A percentile compares a stretch with the other conserved stretches of the same genome.
Evolutionary conservation across 2,329 filamentous ascomycete genomes (phyloP).

Genomic region (Neonectria neomacrospora): DNA sequence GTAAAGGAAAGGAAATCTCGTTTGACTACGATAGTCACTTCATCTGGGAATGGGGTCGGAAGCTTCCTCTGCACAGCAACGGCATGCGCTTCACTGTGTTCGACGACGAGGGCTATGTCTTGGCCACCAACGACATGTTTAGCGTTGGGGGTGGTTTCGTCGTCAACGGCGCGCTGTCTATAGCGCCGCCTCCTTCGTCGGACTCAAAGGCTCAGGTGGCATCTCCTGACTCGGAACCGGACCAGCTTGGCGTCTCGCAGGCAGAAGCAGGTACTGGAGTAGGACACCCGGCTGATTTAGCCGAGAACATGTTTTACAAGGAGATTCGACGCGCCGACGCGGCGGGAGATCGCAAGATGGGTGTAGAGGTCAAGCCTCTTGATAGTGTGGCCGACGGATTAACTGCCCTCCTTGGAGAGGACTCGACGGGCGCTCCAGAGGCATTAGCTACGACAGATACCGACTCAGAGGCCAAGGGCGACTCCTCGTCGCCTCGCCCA

Average conservation of each 20-base stretch:
- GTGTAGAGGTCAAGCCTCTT: constrained; percentile 54
- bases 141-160: constrained; percentile 65
- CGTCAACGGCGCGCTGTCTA: constrained; percentile 61
- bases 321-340: constrained; percentile 60
- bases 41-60: constrained; percentile 62
- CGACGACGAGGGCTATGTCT: constrained; percentile 57
- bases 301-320: constrained; percentile 64
- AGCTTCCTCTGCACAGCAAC: constrained; percentile 63
- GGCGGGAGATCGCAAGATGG: constrained; percentile 57
- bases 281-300: constrained; percentile 58
- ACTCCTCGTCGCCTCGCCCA: constrained; percentile 49
- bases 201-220: neutral
- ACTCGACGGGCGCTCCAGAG: constrained; percentile 1
- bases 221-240: neutral
- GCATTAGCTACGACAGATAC: constrained; percentile 26
- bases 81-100: constrained; percentile 64
- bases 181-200: constrained; percentile 45
- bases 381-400: constrained; percentile 37
- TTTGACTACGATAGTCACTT: constrained; percentile 63
- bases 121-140: constrained; percentile 63
- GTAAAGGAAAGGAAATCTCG: constrained; percentile 51
- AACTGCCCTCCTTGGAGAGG: constrained; percentile 20
- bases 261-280: constrained; percentile 12
- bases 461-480: constrained; percentile 30
- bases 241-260: neutral